A percentile compares a stretch with the other conserved stretches of the same genome.
phyloP scores from a whole-genome alignment of 1,284 basidiomycete species.

The Ceratobasidium sp. region DNA sequence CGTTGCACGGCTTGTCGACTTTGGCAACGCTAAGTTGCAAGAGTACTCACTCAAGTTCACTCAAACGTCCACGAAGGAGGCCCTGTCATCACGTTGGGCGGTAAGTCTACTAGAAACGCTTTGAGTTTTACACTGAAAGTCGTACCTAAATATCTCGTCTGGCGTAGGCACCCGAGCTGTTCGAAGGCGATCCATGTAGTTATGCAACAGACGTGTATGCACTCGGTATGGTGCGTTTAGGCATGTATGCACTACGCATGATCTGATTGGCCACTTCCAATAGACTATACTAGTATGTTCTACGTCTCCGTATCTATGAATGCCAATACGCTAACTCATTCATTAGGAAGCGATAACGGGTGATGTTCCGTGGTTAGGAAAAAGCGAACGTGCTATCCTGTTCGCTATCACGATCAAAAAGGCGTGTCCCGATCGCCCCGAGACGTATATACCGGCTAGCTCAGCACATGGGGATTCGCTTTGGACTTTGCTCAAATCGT shows the following conservation, averaged over 20 bases:
- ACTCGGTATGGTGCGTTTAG: background rate
- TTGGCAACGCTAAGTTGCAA: background rate
- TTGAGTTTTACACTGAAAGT: no score
- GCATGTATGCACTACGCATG: background rate
- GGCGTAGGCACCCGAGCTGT: background rate
- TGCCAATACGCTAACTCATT: no score
- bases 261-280: background rate
- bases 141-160: background rate
- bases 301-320: background rate
- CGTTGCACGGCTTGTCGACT: background rate
- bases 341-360: constrained; percentile 26
- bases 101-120: background rate
- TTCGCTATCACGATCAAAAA: background rate
- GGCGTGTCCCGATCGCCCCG: background rate
- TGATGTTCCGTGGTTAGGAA: constrained; percentile 1
- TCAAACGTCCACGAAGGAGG: background rate
- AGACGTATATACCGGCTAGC: background rate
- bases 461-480: no score
- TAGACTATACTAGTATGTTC: background rate
- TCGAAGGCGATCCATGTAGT: background rate
- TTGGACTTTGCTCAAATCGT: no score
- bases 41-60: background rate
- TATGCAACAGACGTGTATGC: background rate
- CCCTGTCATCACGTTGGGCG: background rate
- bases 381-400: background rate